Base-by-base conservation (phyloP, 2,329 filamentous ascomycete genomes). In the Ophiostoma ulmi region DNA sequence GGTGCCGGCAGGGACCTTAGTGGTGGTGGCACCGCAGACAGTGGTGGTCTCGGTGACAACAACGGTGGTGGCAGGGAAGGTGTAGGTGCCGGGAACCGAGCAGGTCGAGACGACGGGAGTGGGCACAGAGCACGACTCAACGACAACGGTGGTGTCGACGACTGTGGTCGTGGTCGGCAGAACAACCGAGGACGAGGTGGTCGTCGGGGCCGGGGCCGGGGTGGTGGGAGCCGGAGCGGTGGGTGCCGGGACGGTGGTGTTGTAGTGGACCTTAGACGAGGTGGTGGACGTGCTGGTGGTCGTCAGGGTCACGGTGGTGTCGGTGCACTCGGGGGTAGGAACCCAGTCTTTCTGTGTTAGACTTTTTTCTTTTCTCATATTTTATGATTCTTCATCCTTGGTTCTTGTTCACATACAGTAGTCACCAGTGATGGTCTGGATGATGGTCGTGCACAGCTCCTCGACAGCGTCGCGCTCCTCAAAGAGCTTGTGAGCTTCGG, bases 11-110 rank as follows among this genome's bases (percentile, higher is more conserved):
- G 88, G 81, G 68, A 92, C 83, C 68, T 83, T 80, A 75, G 90
- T 90, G 72, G 86, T 84, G 73, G 87, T 83, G 69, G 86, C 85
- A 75, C 80, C 89, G 79, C 86, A 88, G 73, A 91, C 89, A 55
- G 88, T 91, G 75, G 88, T 90, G 72, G 86, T 85, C 79, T 88
- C 83, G 73, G 84, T 88, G 75, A 93, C 81, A 73, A 87, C 89
- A 74, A 91, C 77, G 73, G 90, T 94, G 75, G 86, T 90, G 72
- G 90, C 89, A 75, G 89, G 88, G 84, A 92, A 88, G 75, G 90
- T 92, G 83, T 93, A 93, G 73, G 85, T 86, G 80, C 91, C 91
- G 41, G 90, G 87, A 65, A 87, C 89, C 70, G 87, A 81, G 84
- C 84, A 90, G 68, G 81, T 81, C 80, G 84, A 80, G 68, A 82